Percentiles rank a stretch among this genome's conserved stretches.
Evolutionary conservation across 129 eudicot genomes (phyloP).

Genomic region (Flaveria sonorensis): DNA sequence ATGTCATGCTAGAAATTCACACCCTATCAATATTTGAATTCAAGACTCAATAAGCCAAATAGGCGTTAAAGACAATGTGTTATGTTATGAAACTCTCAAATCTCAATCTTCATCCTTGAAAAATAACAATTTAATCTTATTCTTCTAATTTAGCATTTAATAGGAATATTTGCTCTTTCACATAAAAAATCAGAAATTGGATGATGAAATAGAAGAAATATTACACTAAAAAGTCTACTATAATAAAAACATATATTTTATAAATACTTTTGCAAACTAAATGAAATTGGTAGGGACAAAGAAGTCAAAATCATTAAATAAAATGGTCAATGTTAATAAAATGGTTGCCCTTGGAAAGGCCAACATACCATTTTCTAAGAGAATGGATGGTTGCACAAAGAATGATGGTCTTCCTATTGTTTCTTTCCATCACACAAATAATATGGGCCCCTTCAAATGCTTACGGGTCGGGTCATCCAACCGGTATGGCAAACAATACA

Average conservation of each 20-base stretch:
- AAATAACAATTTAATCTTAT: no score
- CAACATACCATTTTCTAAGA: conserved; percentile 42
- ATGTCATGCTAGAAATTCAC: no score
- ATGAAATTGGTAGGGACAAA: conserved; percentile 26
- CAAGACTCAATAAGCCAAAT: no score
- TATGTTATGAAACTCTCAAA: not conserved
- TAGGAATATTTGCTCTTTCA: no score
- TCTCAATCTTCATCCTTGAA: no score
- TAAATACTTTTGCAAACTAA: not conserved
- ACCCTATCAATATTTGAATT: no score
- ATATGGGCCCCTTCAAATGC: conserved; percentile 20
- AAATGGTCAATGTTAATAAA: conserved; percentile 19
- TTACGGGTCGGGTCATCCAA: conserved; percentile 16
- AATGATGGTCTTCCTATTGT: conserved; percentile 40
- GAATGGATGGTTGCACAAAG: conserved; percentile 31
- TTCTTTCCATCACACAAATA: conserved; percentile 32
- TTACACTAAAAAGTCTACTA: no score
- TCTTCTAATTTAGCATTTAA: no score
- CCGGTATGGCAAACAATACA: not conserved
- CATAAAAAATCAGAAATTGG: no score
- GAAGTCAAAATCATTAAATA: conserved; percentile 31
- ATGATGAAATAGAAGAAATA: no score
- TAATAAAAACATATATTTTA: no score
- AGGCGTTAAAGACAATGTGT: not conserved
- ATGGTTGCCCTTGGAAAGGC: conserved; percentile 35